A percentile compares a stretch with the other conserved stretches of the same genome.
Conservation (phyloP, 768 basidiomycete species). For the Antrodiella citrinella region DNA sequence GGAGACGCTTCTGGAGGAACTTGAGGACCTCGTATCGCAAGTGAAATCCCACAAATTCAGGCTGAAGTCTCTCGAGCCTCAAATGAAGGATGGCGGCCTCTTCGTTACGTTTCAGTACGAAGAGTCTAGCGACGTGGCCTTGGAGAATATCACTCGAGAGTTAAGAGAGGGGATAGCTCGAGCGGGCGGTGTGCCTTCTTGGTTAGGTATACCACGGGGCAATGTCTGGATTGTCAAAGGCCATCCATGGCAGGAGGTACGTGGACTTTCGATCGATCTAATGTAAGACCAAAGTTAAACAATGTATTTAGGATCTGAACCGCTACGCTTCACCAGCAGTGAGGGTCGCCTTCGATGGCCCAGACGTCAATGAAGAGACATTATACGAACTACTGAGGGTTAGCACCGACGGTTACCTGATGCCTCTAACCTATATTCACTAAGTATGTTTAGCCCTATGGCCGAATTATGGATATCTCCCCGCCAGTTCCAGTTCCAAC, state of each 20-base stretch:
- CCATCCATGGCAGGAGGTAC: conserved; percentile 73
- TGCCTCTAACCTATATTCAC: conserved; percentile 1
- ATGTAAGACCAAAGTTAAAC: conserved; percentile 1
- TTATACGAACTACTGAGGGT: conserved; percentile 76
- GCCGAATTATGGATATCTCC: conserved; percentile 62
- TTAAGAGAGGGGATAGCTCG: conserved; percentile 36
- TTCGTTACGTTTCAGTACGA: conserved; percentile 68
- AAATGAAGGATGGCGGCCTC: conserved; percentile 78
- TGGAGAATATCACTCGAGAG: conserved; percentile 40
- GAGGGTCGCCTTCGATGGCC: conserved; percentile 81
- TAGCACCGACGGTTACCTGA: conserved; percentile 19
- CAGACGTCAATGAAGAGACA: conserved; percentile 74
- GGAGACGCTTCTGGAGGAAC: conserved; percentile 42
- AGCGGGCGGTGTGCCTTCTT: conserved; percentile 55
- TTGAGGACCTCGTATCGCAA: conserved; percentile 40
- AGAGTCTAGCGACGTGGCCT: conserved; percentile 28
- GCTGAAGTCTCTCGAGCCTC: conserved; percentile 55
- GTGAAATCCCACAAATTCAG: conserved; percentile 52
- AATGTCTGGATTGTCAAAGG: conserved; percentile 71
- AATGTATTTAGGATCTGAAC: conserved; percentile 88
- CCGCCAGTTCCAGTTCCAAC: conserved; percentile 53
- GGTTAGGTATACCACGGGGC: conserved; percentile 44
- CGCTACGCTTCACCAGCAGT: conserved; percentile 69
- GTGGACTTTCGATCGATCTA: neutral
- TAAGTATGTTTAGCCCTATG: conserved; percentile 55